Percentiles rank a stretch among this genome's conserved stretches.
Conservation (phyloP, 2,329 filamentous ascomycete genomes). For the Tolypocladium endophyticum region DNA sequence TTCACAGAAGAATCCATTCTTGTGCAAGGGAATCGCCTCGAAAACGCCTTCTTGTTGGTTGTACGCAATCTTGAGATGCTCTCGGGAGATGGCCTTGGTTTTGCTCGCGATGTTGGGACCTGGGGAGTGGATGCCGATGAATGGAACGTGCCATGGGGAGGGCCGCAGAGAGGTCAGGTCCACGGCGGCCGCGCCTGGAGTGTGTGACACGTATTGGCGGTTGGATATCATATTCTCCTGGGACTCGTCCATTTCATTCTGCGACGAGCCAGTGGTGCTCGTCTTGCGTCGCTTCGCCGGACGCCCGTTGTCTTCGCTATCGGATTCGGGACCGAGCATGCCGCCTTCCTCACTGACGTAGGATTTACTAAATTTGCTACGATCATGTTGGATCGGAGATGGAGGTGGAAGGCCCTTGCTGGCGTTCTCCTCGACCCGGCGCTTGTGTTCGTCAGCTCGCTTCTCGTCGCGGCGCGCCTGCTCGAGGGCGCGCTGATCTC, state of each 20-base stretch:
- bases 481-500: constrained; percentile 51
- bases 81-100: constrained; percentile 63
- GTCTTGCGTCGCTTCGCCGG: constrained; percentile 37
- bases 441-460: constrained; percentile 32
- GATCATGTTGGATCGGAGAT: constrained; percentile 37
- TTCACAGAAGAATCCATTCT: constrained; percentile 61
- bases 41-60: constrained; percentile 53
- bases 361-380: constrained; percentile 48
- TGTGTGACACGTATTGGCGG: constrained; percentile 50
- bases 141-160: constrained; percentile 50
- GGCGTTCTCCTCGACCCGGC: constrained; percentile 34
- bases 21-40: constrained; percentile 49
- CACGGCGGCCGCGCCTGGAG: constrained; percentile 46
- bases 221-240: constrained; percentile 42
- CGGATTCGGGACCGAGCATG: constrained; percentile 53
- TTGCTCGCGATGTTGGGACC: constrained; percentile 48
- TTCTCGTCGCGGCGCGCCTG: constrained; percentile 43
- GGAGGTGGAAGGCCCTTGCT: constrained; percentile 39
- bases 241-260: constrained; percentile 30
- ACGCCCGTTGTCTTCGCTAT: constrained; percentile 39
- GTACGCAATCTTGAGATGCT: constrained; percentile 64
- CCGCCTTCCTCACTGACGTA: constrained; percentile 62
- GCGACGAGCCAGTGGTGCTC: constrained; percentile 30
- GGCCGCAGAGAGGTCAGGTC: constrained; percentile 50
- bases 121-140: constrained; percentile 64